Base-by-base conservation (phyloP, 768 basidiomycete species). In the Cantharellus anzutake region DNA sequence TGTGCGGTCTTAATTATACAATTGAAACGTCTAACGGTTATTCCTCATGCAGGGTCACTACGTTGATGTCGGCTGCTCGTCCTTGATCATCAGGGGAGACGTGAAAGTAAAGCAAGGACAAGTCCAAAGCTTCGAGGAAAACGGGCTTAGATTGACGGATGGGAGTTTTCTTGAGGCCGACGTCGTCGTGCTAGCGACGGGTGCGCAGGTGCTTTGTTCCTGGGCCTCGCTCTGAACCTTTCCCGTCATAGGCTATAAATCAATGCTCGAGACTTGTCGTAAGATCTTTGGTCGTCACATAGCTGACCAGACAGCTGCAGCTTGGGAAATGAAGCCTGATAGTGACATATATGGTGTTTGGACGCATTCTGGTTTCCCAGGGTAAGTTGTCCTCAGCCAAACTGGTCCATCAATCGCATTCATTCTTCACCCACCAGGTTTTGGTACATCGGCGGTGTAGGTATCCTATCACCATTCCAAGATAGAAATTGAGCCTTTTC, bases 21-120 rank as follows among this genome's bases (percentile, higher is more conserved):
- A 29, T 29, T 29, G 20, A 29, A 29, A 29, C 20, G 20, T 29
- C 20, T 29, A 29, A 29, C 20, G 20, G 20, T 29, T 29, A 29
- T 29, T 29, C 20, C 20, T 29, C 20, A 11, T 48, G 11, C 29
- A 48, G 44, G 44, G 44, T 48, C 29, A 11, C 44, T 39, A 58
- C 57, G 5, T 67, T 59, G 60, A 65, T 34, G 39, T 58, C 42
- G 57, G 57, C 34, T 58, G 57, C 57, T 58, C 20, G 7, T 34
- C 38, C n/a, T 11, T 41, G 11, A 58, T 58, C 57, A 58, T 58
- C 35, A 34, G 42, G 38, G 2, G 57, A 44, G 11, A 41, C 5
- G 39, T 58, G 7, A 58, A 58, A 41, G 14, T 58, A 11, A 58
- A 58, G 57, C 39, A 39, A 41, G 57, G 57, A 34, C 57, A 58